Conservation (phyloP, 2,329 filamentous ascomycete species). For the Penicillium sp. region DNA sequence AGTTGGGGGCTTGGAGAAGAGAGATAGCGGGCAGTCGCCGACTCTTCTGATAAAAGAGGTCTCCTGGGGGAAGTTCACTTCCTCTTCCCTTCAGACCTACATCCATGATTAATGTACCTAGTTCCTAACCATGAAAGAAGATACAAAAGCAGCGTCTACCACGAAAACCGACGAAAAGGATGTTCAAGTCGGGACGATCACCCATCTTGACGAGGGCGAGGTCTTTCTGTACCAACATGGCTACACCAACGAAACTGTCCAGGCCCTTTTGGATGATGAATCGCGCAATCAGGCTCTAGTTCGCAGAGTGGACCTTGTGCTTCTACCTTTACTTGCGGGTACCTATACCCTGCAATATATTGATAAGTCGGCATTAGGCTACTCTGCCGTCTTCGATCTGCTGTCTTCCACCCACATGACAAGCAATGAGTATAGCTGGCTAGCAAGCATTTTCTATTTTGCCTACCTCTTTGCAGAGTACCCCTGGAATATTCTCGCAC, state of each 20-base stretch:
- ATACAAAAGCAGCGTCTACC: conserved; percentile 4
- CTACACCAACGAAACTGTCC: conserved; percentile 44
- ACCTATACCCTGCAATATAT: conserved; percentile 52
- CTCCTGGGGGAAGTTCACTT: background rate
- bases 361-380: conserved; percentile 57
- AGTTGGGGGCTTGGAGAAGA: background rate
- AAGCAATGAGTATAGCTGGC: conserved; percentile 50
- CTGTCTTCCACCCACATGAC: conserved; percentile 50
- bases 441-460: conserved; percentile 59
- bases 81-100: background rate
- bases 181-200: conserved; percentile 22
- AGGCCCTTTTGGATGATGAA: conserved; percentile 48
- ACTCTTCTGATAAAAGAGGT: background rate
- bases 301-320: conserved; percentile 50
- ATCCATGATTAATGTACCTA: background rate
- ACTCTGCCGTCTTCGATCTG: conserved; percentile 58
- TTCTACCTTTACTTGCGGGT: conserved; percentile 52
- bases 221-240: conserved; percentile 52
- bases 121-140: conserved; percentile 1
- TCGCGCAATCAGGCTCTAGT: conserved; percentile 30
- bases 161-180: conserved; percentile 17
- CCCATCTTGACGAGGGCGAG: conserved; percentile 50
- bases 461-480: conserved; percentile 48
- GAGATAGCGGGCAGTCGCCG: background rate
- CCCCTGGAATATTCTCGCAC: conserved; percentile 39